Conservation (phyloP, 352 stramenopile species). For the Pythium pyrilobum region DNA sequence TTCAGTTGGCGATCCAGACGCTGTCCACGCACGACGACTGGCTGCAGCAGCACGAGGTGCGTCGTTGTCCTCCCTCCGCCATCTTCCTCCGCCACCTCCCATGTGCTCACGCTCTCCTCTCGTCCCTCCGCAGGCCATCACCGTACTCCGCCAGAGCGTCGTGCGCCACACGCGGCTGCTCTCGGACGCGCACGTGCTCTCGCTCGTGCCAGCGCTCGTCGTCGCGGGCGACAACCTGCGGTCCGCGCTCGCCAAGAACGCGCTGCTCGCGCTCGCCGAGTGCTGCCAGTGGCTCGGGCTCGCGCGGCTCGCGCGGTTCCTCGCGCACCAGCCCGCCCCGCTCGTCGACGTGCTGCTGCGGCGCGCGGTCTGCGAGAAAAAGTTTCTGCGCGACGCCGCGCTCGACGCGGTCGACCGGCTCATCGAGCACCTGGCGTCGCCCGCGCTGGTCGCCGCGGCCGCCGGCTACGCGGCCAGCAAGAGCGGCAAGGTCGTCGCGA, state of each 20-base stretch:
- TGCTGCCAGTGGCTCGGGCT: slow-evolving; percentile 43
- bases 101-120: background rate
- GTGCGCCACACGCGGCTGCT: slow-evolving; percentile 42
- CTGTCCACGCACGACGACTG: slow-evolving; percentile 42
- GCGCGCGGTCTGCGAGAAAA: slow-evolving; percentile 66
- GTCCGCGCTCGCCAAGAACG: slow-evolving; percentile 67
- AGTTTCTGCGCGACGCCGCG: slow-evolving; percentile 61
- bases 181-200: slow-evolving; percentile 14
- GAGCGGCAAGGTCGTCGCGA: slow-evolving; percentile 48
- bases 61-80: background rate
- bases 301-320: slow-evolving; percentile 13
- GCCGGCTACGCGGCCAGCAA: slow-evolving; percentile 50
- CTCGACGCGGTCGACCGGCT: slow-evolving; percentile 33
- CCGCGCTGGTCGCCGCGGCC: slow-evolving; percentile 31
- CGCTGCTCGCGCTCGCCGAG: slow-evolving; percentile 50
- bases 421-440: slow-evolving; percentile 30
- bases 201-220: slow-evolving; percentile 30
- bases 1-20: slow-evolving; percentile 18
- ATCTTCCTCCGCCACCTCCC: background rate
- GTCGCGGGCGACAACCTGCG: slow-evolving; percentile 57
- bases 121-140: slow-evolving; percentile 30
- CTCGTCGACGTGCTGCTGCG: slow-evolving; percentile 51
- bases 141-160: slow-evolving; percentile 39
- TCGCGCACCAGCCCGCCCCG: background rate
- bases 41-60: slow-evolving; percentile 55